Conservation (phyloP, 345 rosid species). For the Hypericum androsaemum region DNA sequence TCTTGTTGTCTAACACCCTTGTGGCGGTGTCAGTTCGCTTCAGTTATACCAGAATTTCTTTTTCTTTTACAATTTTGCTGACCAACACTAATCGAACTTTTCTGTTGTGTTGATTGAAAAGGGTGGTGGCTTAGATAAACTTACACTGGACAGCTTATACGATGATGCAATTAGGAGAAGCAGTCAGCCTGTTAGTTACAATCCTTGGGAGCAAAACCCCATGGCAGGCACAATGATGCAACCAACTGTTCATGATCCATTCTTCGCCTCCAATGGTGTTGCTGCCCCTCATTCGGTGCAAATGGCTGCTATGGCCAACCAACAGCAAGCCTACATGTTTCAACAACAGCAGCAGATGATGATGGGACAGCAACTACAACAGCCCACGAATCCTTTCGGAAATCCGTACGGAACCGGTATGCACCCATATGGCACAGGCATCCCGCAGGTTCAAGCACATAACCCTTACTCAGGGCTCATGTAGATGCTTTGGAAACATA, state of each 20-base stretch:
- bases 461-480: conserved; percentile 52
- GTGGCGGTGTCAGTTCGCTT: no score
- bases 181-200: conserved; percentile 3
- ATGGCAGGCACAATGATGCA: conserved; percentile 48
- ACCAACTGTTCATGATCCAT: conserved; percentile 45
- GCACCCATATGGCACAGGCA: conserved; percentile 42
- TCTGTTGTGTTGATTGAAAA: conserved; percentile 13
- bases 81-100: neutral
- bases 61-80: no score
- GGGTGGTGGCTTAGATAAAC: conserved; percentile 25
- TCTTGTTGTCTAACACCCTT: no score
- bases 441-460: conserved; percentile 46
- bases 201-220: conserved; percentile 63
- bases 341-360: conserved; percentile 45
- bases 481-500: conserved; percentile 13
- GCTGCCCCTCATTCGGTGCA: conserved; percentile 57
- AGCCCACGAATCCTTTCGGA: conserved; percentile 43
- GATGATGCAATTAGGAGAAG: conserved; percentile 12
- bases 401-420: conserved; percentile 38
- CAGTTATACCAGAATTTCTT: no score
- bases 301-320: conserved; percentile 63
- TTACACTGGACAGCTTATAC: conserved; percentile 20
- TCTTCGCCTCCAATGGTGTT: conserved; percentile 36
- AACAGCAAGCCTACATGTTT: conserved; percentile 56
- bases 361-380: conserved; percentile 52